phyloP scores from a whole-genome alignment of 108 stramenopile species.

The Mayamaea pseudoterrestris region DNA sequence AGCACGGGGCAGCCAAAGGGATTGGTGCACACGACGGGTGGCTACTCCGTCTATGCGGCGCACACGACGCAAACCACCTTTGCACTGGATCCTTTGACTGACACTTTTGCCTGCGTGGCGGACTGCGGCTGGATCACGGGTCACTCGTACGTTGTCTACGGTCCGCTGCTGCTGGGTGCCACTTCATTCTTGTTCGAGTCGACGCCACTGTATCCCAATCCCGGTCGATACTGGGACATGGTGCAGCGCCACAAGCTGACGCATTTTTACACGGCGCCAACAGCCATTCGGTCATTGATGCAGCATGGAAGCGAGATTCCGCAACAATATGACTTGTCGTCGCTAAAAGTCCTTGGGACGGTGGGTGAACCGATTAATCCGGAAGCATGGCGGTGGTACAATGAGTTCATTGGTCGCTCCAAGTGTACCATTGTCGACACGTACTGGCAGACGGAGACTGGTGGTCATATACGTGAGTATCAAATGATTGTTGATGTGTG shows the following conservation, averaged over 20 bases:
- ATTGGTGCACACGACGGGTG: conserved; percentile 90
- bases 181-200: conserved; percentile 93
- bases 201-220: conserved; percentile 89
- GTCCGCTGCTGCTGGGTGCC: conserved; percentile 82
- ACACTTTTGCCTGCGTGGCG: conserved; percentile 95
- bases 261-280: conserved; percentile 85
- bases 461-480: conserved; percentile 96
- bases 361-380: conserved; percentile 99
- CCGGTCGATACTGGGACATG: conserved; percentile 92
- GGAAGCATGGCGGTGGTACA: conserved; percentile 98
- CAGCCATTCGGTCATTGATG: conserved; percentile 96
- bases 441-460: conserved; percentile 99
- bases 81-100: conserved; percentile 59
- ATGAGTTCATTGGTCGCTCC: conserved; percentile 77
- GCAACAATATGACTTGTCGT: conserved; percentile 73
- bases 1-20: conserved; percentile 94
- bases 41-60: conserved; percentile 86
- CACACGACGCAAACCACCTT: conserved; percentile 83
- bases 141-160: conserved; percentile 95
- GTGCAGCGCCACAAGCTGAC: conserved; percentile 82
- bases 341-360: conserved; percentile 82
- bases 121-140: conserved; percentile 99
- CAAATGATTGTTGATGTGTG: too few relatives aligned
- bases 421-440: conserved; percentile 92
- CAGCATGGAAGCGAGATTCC: conserved; percentile 75